Conservation (phyloP, 2,329 filamentous ascomycete species). For the Talaromyces sp. region DNA sequence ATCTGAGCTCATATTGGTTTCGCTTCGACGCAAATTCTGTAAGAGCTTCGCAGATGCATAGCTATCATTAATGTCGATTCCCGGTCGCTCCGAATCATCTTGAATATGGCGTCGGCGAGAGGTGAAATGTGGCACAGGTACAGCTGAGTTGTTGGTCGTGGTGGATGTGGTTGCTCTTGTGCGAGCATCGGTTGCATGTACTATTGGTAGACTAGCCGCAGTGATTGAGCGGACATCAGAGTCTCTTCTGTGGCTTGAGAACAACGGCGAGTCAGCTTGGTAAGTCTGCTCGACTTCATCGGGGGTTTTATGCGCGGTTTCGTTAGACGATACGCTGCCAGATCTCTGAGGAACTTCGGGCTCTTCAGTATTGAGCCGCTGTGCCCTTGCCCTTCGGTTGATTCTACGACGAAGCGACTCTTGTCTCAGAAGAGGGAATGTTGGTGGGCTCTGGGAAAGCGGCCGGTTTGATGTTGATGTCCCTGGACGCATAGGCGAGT, state of each 20-base stretch:
- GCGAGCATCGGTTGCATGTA: conserved; percentile 38
- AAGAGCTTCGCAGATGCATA: conserved; percentile 53
- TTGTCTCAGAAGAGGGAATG: conserved; percentile 45
- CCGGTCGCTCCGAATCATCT: conserved; percentile 20
- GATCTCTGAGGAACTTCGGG: conserved; percentile 31
- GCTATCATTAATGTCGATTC: conserved; percentile 31
- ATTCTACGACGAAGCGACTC: conserved; percentile 51
- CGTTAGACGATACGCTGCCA: conserved; percentile 41
- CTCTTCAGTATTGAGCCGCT: conserved; percentile 35
- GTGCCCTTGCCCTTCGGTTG: conserved; percentile 46
- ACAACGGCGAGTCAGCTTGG: conserved; percentile 16
- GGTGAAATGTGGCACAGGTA: conserved; percentile 51
- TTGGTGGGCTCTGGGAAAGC: conserved; percentile 51
- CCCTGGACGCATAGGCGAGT: conserved; percentile 35
- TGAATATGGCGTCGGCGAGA: conserved; percentile 33
- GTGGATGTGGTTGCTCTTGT: conserved; percentile 48
- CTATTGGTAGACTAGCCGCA: conserved; percentile 39
- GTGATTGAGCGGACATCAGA: conserved; percentile 42
- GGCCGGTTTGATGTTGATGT: conserved; percentile 44
- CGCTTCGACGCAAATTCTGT: conserved; percentile 49
- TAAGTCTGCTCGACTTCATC: conserved; percentile 26
- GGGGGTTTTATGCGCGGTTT: conserved; percentile 30
- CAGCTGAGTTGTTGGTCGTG: conserved; percentile 45
- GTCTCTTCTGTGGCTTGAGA: conserved; percentile 27
- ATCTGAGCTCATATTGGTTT: conserved; percentile 42